Conservation (phyloP, 2,329 filamentous ascomycete genomes). For the Phoma sp. region DNA sequence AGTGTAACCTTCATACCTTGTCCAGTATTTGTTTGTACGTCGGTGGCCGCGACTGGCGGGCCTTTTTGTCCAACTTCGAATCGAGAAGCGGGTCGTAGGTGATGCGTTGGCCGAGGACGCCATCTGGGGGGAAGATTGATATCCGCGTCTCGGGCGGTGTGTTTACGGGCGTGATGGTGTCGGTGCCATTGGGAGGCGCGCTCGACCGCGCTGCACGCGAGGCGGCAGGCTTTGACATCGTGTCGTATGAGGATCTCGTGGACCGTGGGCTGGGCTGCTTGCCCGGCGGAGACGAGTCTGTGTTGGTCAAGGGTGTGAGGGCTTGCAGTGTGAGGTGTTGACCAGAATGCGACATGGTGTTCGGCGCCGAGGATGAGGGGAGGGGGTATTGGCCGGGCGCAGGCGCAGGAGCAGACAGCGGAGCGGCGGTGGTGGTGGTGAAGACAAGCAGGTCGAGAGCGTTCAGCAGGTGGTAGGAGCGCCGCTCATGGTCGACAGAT, state of each 20-base stretch:
- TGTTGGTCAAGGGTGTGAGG: slow-evolving; percentile 70
- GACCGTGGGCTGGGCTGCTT: slow-evolving; percentile 63
- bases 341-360: slow-evolving; percentile 62
- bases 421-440: slow-evolving; percentile 53
- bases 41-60: slow-evolving; percentile 51
- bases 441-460: slow-evolving; percentile 67
- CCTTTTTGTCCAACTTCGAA: slow-evolving; percentile 61
- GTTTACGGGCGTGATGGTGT: slow-evolving; percentile 53
- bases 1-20: slow-evolving; percentile 49
- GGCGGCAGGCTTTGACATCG: slow-evolving; percentile 42
- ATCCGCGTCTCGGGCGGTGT: slow-evolving; percentile 52
- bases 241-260: slow-evolving; percentile 48
- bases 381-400: not conserved
- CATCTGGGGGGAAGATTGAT: slow-evolving; percentile 59
- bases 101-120: slow-evolving; percentile 64
- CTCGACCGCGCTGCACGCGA: slow-evolving; percentile 42
- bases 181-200: slow-evolving; percentile 52
- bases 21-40: slow-evolving; percentile 60
- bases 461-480: slow-evolving; percentile 69
- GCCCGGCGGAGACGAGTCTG: slow-evolving; percentile 67
- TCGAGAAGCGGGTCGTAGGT: slow-evolving; percentile 70
- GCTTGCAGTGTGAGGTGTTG: slow-evolving; percentile 60
- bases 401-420: slow-evolving; percentile 4
- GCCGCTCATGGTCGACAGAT: slow-evolving; percentile 40
- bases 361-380: slow-evolving; percentile 70